These are phyloP conservation scores for Papiliotrema flavescens DNA, from an alignment of 1,284 basidiomycete genomes.

Conservation along the genomic window DNA sequence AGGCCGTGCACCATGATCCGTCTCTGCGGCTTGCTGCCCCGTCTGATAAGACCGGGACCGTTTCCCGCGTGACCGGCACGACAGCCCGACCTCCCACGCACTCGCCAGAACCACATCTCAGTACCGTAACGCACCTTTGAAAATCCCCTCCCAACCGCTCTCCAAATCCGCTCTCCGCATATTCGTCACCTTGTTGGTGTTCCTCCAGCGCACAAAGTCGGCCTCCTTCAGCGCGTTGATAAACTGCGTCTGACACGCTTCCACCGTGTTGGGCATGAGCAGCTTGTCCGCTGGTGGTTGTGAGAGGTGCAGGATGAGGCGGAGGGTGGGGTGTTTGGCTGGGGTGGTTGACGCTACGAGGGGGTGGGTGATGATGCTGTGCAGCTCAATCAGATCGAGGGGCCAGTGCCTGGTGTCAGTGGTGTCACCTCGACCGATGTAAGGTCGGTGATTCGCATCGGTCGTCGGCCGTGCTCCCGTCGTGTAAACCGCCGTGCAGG, in stretches of 20 bases:
- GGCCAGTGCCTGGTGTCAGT: constrained; percentile 78
- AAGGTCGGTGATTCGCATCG: too few relatives aligned
- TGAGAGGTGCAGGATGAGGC: constrained; percentile 75
- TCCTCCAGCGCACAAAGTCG: constrained; percentile 92
- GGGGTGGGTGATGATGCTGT: constrained; percentile 43
- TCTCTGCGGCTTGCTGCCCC: too few relatives aligned
- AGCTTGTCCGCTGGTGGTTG: constrained; percentile 71
- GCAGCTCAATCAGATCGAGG: constrained; percentile 85
- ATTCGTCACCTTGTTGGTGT: constrained; percentile 83
- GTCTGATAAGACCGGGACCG: too few relatives aligned
- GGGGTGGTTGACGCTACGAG: constrained; percentile 13
- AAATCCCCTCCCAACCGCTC: constrained; percentile 89
- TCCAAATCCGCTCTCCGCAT: constrained; percentile 85
- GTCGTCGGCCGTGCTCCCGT: too few relatives aligned
- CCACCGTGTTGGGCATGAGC: constrained; percentile 68
- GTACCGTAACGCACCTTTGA: constrained; percentile 62
- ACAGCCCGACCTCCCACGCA: too few relatives aligned
- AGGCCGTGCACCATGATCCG: too few relatives aligned
- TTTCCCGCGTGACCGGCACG: too few relatives aligned
- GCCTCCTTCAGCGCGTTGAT: constrained; percentile 93
- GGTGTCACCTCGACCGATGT: too few relatives aligned
- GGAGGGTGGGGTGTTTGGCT: constrained; percentile 56
- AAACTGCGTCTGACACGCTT: constrained; percentile 82
- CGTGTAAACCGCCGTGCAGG: too few relatives aligned
- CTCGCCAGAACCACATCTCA: constrained; percentile 5